Conservation (phyloP, 257 asterid species). For the Solanum habrochaites region DNA sequence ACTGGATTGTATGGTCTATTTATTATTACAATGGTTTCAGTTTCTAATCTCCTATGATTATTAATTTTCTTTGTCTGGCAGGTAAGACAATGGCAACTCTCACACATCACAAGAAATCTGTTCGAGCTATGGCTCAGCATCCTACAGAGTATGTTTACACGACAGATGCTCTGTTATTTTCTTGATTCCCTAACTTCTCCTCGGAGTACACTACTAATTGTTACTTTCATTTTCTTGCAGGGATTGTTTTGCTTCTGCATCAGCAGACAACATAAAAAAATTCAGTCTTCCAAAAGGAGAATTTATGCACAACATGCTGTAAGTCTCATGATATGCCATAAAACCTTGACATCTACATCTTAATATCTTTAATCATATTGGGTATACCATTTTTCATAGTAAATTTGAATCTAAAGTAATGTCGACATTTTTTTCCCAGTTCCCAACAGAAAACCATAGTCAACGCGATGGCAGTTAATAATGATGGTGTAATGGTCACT, state of each 20-base stretch:
- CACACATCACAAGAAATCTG: conserved; percentile 13
- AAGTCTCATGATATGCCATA: conserved; percentile 22
- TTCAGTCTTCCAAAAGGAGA: conserved; percentile 96
- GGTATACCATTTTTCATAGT: background rate
- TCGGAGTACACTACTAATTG: background rate
- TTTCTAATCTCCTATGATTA: conserved; percentile 5
- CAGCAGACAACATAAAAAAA: conserved; percentile 91
- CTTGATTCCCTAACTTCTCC: background rate
- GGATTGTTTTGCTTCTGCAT: conserved; percentile 90
- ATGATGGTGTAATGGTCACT: conserved; percentile 78
- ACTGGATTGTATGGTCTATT: background rate
- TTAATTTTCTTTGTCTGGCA: conserved; percentile 20
- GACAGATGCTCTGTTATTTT: background rate
- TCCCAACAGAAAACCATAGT: conserved; percentile 95
- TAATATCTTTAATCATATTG: background rate
- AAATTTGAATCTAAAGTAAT: background rate
- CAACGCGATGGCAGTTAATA: conserved; percentile 82
- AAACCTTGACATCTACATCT: background rate
- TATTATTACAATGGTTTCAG: background rate
- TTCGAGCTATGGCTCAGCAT: conserved; percentile 6
- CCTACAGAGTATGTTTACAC: conserved; percentile 9
- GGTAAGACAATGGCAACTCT: conserved; percentile 34
- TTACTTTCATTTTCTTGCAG: conserved; percentile 27
- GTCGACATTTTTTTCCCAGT: conserved; percentile 26
- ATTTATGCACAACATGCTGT: conserved; percentile 98